Conservation (phyloP, 1,139 yeast species). For the Lodderomyces orthopsilosis region DNA sequence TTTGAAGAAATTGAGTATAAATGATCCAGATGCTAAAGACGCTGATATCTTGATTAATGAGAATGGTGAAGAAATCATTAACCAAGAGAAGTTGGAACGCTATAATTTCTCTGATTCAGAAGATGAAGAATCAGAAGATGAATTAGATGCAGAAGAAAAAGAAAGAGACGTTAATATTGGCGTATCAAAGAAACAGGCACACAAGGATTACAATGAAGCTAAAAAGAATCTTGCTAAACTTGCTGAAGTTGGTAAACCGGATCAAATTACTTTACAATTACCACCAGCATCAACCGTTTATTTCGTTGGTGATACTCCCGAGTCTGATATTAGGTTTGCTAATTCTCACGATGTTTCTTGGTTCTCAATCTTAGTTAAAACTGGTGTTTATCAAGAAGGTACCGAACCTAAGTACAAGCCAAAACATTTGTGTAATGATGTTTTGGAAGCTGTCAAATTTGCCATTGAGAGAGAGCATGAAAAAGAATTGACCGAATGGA, state of each 20-base stretch:
- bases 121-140: conserved; percentile 27
- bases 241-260: conserved; percentile 31
- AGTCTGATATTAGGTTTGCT: conserved; percentile 83
- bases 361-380: conserved; percentile 80
- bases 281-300: conserved; percentile 86
- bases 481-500: conserved; percentile 71
- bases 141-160: conserved; percentile 10
- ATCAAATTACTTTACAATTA: conserved; percentile 50
- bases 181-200: conserved; percentile 12
- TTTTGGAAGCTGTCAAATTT: conserved; percentile 75
- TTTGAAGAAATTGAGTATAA: conserved; percentile 51
- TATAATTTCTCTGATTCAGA: conserved; percentile 29
- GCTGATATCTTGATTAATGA: conserved; percentile 49
- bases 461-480: conserved; percentile 80
- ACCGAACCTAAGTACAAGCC: conserved; percentile 77
- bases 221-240: conserved; percentile 25
- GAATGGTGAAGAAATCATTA: conserved; percentile 48
- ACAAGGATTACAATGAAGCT: conserved; percentile 10
- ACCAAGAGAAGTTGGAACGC: conserved; percentile 42
- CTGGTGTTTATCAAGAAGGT: conserved; percentile 84
- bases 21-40: conserved; percentile 45
- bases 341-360: conserved; percentile 81
- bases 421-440: conserved; percentile 67
- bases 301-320: conserved; percentile 93
- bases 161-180: conserved; percentile 1